Evolutionary conservation across 495 filamentous ascomycete species (phyloP), one percentile per base, ranked within the genome.

Genomic region (Rostrohypoxylon terebratum): DNA sequence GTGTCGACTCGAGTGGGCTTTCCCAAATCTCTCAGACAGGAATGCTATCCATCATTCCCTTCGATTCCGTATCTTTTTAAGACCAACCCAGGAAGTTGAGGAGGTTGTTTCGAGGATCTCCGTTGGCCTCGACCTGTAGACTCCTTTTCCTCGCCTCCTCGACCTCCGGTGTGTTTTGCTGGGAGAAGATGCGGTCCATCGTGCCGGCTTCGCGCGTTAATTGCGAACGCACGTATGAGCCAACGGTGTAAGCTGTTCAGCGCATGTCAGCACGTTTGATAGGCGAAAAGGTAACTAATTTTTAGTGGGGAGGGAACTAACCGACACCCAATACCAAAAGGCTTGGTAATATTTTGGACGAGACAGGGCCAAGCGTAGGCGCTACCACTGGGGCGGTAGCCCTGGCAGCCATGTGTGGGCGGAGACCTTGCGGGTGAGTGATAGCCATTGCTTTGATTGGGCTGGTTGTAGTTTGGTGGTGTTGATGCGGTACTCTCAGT

Each of bases 1-100:
- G 38, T 57, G 18, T 42, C 13, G 25, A 53, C 62, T 33, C 63
- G 31, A 65, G 31, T 42, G 38, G 47, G 47, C 70, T 51, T 54
- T 60, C 28, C 40, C 6, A 33, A 57, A 53, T 61, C 23, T 59
- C 1, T 51, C n/a, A 59, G 50, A 38, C 58, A 25, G 42, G n/a
- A 51, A n/a, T 59, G 59, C 42, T 38, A 59, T 47, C 42, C 28
- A 59, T 47, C 31, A 13, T 63, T 59, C 59, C 10, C 14, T 50
- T 36, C 45, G 18, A 9, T 8, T 48, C n/a, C 21, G 23, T 21
- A 14, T 13, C 0, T 64, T 11, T 0, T 67, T 61, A 72, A 18
- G 76, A 78, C 81, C 79, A 81, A 63, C 80, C 81, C 31, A 83
- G 48, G 23, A 81, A 28, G 47, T 83, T 83, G 53, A 81, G 74